Base-by-base conservation (phyloP, 2,329 filamentous ascomycete species). In the Fusarium haematococcum region DNA sequence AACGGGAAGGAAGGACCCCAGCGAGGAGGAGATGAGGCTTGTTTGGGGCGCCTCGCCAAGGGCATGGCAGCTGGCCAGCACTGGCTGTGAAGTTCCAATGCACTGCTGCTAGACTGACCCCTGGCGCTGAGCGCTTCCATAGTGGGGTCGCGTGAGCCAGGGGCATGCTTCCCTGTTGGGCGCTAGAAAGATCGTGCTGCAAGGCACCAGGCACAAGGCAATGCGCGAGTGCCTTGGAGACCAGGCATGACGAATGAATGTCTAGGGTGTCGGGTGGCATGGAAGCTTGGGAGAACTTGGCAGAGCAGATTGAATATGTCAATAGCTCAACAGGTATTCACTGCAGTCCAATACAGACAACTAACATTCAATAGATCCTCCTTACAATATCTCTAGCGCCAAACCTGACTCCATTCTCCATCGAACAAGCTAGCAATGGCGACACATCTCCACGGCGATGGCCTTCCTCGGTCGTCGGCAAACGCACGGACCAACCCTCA, bases 21-120 rank as follows among this genome's bases (percentile, higher is more conserved):
- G 61, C 57, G 45, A 52, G 64, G 68, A 75, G 58, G 75, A 77
- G 75, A 74, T 79, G 77, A 78, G 72, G 76, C 71, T 78, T 71
- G 77, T 79, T 79, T 76, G 77, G 67, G 73, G 68, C 69, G 65
- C 54, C n/a, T 66, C 71, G 67, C 69, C 67, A 69, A 63, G 71
- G 18, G 25, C 52, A 20, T 65, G 50, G n/a, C 59, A 75, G 35
- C 60, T 70, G 69, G 63, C 65, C 63, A 41, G 69, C 72, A 75
- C 68, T 65, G 71, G 50, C 65, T 62, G 57, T 50, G 35, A 59
- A 54, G 48, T 23, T 48, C 65, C 27, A 52, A 52, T 52, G 48
- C 48, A 52, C 59, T 45, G 48, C 70, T 65, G 58, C 65, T 73
- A 72, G 65, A 69, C 39, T 50, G 66, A 75, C 71, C 72, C 71